Base-by-base conservation (phyloP, 2,329 filamentous ascomycete genomes). In the Hansfordia pulvinata region DNA sequence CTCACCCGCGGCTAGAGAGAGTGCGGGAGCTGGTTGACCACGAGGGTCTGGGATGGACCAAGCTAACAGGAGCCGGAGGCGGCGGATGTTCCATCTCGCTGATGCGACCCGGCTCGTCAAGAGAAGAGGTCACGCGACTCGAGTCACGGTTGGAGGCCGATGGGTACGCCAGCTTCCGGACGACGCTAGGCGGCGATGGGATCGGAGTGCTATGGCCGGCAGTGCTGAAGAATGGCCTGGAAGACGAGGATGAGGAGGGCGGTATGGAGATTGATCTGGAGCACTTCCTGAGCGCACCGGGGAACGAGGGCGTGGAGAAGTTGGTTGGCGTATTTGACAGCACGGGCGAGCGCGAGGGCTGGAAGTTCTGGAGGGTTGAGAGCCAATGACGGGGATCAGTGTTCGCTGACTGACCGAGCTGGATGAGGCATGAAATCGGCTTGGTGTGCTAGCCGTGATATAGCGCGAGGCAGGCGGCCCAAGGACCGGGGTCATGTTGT, bases 61-160 rank as follows among this genome's bases (percentile, higher is more conserved):
- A 98, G 52, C 67, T 98, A 30, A 98, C 90, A 0, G 90, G 90
- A 18, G 90, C 90, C 2, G 90, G 90, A 13, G 92, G 90, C 9
- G 92, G 90, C 30, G 90, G 90, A 3, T 96, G 92, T 52, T 88
- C 86, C 3, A 96, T 98, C 39, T 92, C 88, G 0, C 60, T 98
- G 4, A 62, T 98, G 25, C 79, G 77, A 36, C 80, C 82, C 0
- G 70, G 69, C 17, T 60, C 68, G 2, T 47, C 69, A 6, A 41
- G 48, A 10, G 58, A 69, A 33, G 68, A 68, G 40, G 53, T 92
- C 16, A 52, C 59, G 14, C 56, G 62, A 8, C 57, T 96, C 10
- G 72, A 88, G 38, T 46, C 59, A 20, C 69, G 73, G 34, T 67
- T 88, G 3, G 58, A 68, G 4, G 53, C 61, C 1, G 80, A 85